These are phyloP conservation scores for Pseudoneurospora amorphoporcata DNA, from an alignment of 495 filamentous ascomycete species.

Conservation along the genomic window DNA sequence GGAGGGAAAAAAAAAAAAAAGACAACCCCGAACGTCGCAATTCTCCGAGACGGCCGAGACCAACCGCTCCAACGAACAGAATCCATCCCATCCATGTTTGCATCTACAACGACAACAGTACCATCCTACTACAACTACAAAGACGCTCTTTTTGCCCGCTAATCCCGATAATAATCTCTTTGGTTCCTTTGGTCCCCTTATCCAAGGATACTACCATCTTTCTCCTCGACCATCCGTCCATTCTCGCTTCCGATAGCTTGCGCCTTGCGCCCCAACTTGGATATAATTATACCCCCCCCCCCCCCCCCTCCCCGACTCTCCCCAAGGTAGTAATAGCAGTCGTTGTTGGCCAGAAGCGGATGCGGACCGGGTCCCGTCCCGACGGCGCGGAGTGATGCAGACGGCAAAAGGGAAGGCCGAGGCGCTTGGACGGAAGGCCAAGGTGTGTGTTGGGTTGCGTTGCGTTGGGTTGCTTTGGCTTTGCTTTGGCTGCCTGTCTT, in stretches of 20 bases:
- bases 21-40: not conserved
- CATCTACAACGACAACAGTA: not conserved
- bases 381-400: constrained; percentile 39
- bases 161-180: not conserved
- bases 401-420: constrained; percentile 69
- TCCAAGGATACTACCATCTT: not conserved
- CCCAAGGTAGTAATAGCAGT: not conserved
- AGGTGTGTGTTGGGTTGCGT: constrained; percentile 46
- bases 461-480: not conserved
- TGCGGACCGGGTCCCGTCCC: constrained; percentile 15
- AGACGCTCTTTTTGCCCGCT: not conserved
- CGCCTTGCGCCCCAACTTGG: not conserved
- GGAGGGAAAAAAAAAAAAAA: not conserved
- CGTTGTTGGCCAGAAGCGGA: constrained; percentile 6
- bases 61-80: not conserved
- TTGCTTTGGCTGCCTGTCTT: not conserved
- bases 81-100: not conserved
- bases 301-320: no score
- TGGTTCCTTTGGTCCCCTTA: not conserved
- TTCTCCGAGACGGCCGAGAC: not conserved
- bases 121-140: not conserved
- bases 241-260: not conserved
- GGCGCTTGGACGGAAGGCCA: constrained; percentile 84
- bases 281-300: not conserved
- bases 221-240: not conserved